A percentile compares a stretch with the other conserved stretches of the same genome.
phyloP scores from a whole-genome alignment of 2,329 filamentous ascomycete species.

The Cryphonectria carpinicola region DNA sequence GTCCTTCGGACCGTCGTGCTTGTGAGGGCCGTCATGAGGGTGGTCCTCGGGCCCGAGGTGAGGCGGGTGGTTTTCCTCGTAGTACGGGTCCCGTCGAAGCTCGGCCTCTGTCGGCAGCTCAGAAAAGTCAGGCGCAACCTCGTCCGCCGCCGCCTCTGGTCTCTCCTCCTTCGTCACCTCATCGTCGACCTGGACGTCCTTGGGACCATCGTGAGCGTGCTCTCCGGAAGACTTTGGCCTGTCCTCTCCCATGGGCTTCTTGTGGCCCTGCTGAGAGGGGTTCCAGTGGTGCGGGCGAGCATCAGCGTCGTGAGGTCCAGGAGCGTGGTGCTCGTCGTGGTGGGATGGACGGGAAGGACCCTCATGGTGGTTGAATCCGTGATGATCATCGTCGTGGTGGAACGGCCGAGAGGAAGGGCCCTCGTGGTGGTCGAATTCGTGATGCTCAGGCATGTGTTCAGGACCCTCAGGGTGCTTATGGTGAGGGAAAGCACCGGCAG shows the following conservation, averaged over 20 bases:
- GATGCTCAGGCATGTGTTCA: background rate
- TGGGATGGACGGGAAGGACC: background rate
- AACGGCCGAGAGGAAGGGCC: background rate
- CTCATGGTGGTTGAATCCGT: background rate
- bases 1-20: slow-evolving; percentile 10
- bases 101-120: slow-evolving; percentile 23
- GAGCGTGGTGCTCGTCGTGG: background rate
- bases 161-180: background rate
- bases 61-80: slow-evolving; percentile 7
- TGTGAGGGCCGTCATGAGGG: slow-evolving; percentile 5
- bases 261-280: slow-evolving; percentile 1
- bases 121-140: background rate
- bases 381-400: background rate
- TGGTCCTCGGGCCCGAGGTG: background rate
- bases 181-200: background rate
- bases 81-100: slow-evolving; percentile 21
- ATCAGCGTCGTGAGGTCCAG: background rate
- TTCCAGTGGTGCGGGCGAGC: background rate
- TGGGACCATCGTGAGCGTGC: background rate
- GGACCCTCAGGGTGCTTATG: background rate
- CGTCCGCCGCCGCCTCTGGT: background rate
- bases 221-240: background rate
- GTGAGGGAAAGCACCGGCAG: slow-evolving; percentile 19
- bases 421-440: background rate
- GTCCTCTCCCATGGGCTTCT: background rate